These are phyloP conservation scores for Colletotrichum caudatum DNA, from an alignment of 2,329 filamentous ascomycete species.

Conservation along the genomic window DNA sequence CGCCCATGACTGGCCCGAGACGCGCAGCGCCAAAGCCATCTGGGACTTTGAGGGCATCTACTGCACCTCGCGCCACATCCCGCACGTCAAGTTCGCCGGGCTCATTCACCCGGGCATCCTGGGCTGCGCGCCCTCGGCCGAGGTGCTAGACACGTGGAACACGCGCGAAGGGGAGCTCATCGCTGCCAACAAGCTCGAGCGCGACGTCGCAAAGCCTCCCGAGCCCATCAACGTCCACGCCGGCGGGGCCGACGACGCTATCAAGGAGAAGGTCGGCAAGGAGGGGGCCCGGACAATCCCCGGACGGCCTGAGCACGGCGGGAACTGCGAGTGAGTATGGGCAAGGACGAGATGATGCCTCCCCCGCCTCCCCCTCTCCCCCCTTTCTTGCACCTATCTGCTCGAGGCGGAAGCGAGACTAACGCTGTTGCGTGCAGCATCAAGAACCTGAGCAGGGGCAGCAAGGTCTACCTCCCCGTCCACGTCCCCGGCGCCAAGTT, in stretches of 20 bases:
- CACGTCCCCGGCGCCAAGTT: slow-evolving; percentile 91
- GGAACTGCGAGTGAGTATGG: slow-evolving; percentile 76
- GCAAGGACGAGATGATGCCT: neutral
- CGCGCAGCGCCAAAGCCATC: slow-evolving; percentile 64
- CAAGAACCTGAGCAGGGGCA: slow-evolving; percentile 84
- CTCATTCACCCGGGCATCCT: slow-evolving; percentile 93
- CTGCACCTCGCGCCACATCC: slow-evolving; percentile 88
- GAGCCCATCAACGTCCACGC: slow-evolving; percentile 79
- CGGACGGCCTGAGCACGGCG: slow-evolving; percentile 86
- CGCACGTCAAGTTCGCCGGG: slow-evolving; percentile 87
- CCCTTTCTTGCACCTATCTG: neutral
- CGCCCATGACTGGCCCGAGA: neutral
- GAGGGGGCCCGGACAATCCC: slow-evolving; percentile 91
- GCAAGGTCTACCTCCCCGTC: slow-evolving; percentile 87
- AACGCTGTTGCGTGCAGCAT: slow-evolving; percentile 58
- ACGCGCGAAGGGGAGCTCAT: slow-evolving; percentile 85
- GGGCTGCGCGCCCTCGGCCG: slow-evolving; percentile 85
- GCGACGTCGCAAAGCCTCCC: slow-evolving; percentile 83
- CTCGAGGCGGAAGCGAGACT: slow-evolving; percentile 15
- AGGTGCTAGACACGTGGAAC: slow-evolving; percentile 87
- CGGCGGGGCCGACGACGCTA: slow-evolving; percentile 68
- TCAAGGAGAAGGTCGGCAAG: slow-evolving; percentile 75
- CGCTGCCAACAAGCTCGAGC: slow-evolving; percentile 71
- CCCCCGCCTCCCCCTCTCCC: no score
- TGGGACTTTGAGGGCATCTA: slow-evolving; percentile 71